These are phyloP conservation scores for Aspergillus felis DNA, from an alignment of 2,329 filamentous ascomycete species.

Conservation along the genomic window DNA sequence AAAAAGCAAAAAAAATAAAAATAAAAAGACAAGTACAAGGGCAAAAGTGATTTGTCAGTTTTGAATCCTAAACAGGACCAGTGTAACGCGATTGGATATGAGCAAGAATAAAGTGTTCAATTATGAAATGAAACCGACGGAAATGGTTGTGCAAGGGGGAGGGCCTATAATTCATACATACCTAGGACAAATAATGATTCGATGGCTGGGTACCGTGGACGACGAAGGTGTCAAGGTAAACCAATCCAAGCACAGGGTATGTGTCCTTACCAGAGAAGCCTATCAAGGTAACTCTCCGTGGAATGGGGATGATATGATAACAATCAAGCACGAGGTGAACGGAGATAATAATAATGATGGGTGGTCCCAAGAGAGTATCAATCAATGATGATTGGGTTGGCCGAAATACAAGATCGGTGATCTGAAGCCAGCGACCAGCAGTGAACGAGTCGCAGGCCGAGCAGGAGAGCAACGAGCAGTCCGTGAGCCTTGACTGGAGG, in stretches of 20 bases:
- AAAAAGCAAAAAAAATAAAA: conserved; percentile 7
- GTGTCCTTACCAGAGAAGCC: too few relatives aligned
- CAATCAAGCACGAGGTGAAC: conserved; percentile 16
- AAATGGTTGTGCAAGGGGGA: conserved; percentile 13
- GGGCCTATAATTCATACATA: conserved; percentile 12
- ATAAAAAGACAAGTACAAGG: not conserved
- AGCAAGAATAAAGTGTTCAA: conserved; percentile 13
- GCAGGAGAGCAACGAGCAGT: conserved; percentile 16
- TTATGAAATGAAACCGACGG: conserved; percentile 8
- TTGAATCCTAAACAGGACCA: conserved; percentile 1
- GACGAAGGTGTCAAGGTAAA: conserved; percentile 7
- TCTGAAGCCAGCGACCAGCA: conserved; percentile 20
- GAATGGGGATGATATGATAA: conserved; percentile 1
- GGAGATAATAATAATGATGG: conserved; percentile 6
- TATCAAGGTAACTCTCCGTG: not conserved
- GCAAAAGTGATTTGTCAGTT: conserved; percentile 10
- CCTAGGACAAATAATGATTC: conserved; percentile 24
- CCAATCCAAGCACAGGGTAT: not conserved
- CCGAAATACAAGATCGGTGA: conserved; percentile 13
- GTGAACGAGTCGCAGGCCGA: conserved; percentile 9
- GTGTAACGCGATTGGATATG: conserved; percentile 17
- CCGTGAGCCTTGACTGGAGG: conserved; percentile 22
- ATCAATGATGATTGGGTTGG: conserved; percentile 18
- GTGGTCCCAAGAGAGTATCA: conserved; percentile 5
- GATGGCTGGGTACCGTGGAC: conserved; percentile 15